Conservation (phyloP, 495 filamentous ascomycete species). For the Neurospora sp. region DNA sequence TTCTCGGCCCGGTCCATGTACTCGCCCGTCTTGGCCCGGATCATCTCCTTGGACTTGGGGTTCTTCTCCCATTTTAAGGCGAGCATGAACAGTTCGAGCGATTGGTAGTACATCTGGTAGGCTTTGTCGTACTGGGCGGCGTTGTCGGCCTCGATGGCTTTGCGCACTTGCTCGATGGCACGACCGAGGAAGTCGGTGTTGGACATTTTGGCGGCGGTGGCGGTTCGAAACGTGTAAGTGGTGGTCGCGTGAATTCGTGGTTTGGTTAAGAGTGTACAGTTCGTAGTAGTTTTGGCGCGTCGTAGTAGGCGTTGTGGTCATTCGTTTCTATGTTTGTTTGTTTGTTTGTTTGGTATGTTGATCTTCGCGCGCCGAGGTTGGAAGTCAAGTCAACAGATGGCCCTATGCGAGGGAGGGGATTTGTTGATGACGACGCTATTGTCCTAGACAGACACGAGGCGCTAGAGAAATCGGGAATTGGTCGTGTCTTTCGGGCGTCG, state of each 20-base stretch:
- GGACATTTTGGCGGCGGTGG: conserved; percentile 52
- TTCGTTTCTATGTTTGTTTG: not conserved
- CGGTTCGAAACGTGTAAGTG: not conserved
- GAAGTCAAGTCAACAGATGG: not conserved
- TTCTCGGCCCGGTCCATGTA: conserved; percentile 99
- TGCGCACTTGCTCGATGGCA: conserved; percentile 90
- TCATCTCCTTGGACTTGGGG: conserved; percentile 89
- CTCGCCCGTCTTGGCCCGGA: conserved; percentile 80
- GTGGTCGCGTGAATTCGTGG: not conserved
- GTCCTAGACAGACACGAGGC: not conserved
- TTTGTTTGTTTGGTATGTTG: not conserved
- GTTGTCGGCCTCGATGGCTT: conserved; percentile 93
- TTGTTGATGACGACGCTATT: not conserved
- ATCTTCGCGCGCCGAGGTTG: not conserved
- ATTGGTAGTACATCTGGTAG: conserved; percentile 87
- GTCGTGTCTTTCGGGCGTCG: not conserved
- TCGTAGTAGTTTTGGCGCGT: not conserved
- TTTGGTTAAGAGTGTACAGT: not conserved
- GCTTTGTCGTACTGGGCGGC: conserved; percentile 94
- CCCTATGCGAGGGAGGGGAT: not conserved
- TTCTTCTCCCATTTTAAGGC: conserved; percentile 99
- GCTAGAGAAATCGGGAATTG: not conserved
- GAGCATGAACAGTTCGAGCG: conserved; percentile 92
- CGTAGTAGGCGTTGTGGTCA: not conserved
- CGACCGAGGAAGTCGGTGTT: conserved; percentile 95